Evolutionary conservation across 1,284 basidiomycete species (phyloP), one percentile per base, ranked within the genome.

Genomic region (Ceratobasidium papillatum): DNA sequence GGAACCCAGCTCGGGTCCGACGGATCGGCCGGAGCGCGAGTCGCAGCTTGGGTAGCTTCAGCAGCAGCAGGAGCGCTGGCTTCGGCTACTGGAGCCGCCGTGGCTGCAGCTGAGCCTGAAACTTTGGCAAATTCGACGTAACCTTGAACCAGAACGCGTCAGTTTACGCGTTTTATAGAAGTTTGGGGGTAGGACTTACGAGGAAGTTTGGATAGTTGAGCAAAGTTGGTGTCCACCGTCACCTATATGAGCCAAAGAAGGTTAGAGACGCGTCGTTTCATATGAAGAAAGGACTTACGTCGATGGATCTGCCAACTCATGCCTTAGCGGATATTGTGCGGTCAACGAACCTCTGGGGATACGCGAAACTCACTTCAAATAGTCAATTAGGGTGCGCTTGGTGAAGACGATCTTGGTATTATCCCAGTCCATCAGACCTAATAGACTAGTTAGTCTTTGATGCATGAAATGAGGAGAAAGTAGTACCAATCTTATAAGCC

Each of bases 401-500:
- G 77, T 77, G 30, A 77, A 77, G 30, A 77, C 75, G 49, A 77
- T 76, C 54, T 74, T 75, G 51, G 75, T 77, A 38, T 76, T 59
- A 43, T 76, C 76, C 75, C 76, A 76, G 64, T 77, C 77, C 47
- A 77, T 52, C 3, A 76, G 17, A 34, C 69, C 75, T 75, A 56
- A 45, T 11, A 36, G 11, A 1, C 38, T 32, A 36, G 45, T 76
- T 62, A 56, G 32, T 5, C 2, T 30, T 17, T 25, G 25, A 30
- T 47, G 1, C 4, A 56, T 17, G 30, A 17, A 14, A 3, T 9
- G 11, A 27, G 11, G 17, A 32, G 32, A 19, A 14, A n/a, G 19
- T 36, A 27, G 14, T 56, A 76, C 76, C 76, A 19, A 77, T 65
- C 51, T 75, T 64, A 36, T 74, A 74, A 4, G 72, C 63, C 76